These are phyloP conservation scores for Saccharomyces mikatae DNA, from an alignment of 805 yeast genomes.

Conservation along the genomic window DNA sequence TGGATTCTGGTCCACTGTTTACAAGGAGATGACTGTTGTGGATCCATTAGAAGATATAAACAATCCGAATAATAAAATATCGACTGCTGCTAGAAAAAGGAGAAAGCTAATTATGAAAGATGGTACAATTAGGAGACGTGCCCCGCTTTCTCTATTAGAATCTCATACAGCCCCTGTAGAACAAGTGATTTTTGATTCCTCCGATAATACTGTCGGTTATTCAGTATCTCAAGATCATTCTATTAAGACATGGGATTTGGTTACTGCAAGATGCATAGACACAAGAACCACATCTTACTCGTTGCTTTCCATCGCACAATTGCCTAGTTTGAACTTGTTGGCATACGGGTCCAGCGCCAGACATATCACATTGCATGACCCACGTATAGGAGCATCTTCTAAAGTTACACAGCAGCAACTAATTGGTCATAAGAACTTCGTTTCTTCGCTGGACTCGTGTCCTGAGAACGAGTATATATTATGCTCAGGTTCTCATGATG, in stretches of 20 bases:
- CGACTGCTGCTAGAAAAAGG: conserved; percentile 83
- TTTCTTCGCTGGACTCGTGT: conserved; percentile 63
- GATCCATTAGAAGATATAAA: conserved; percentile 40
- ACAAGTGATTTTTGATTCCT: conserved; percentile 64
- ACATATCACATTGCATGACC: conserved; percentile 90
- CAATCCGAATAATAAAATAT: conserved; percentile 38
- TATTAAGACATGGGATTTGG: conserved; percentile 92
- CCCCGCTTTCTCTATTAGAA: conserved; percentile 71
- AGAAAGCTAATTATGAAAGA: conserved; percentile 73
- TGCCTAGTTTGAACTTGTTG: conserved; percentile 59
- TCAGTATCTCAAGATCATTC: conserved; percentile 95
- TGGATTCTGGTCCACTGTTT: conserved; percentile 82
- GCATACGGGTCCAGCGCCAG: conserved; percentile 98
- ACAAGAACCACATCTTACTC: conserved; percentile 83
- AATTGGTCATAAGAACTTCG: conserved; percentile 87
- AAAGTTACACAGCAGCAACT: conserved; percentile 64
- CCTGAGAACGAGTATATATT: conserved; percentile 78
- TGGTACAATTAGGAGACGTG: conserved; percentile 66
- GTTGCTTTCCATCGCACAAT: conserved; percentile 61
- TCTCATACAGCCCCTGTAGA: conserved; percentile 86
- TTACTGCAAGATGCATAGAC: conserved; percentile 77
- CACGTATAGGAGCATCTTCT: conserved; percentile 54
- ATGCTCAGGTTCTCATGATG: conserved; percentile 92
- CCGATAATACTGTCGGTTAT: conserved; percentile 76
- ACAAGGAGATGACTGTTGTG: conserved; percentile 72